Evolutionary conservation across 2,329 filamentous ascomycete genomes (phyloP).

Genomic region (Pseudopyrenochaeta lycopersici): DNA sequence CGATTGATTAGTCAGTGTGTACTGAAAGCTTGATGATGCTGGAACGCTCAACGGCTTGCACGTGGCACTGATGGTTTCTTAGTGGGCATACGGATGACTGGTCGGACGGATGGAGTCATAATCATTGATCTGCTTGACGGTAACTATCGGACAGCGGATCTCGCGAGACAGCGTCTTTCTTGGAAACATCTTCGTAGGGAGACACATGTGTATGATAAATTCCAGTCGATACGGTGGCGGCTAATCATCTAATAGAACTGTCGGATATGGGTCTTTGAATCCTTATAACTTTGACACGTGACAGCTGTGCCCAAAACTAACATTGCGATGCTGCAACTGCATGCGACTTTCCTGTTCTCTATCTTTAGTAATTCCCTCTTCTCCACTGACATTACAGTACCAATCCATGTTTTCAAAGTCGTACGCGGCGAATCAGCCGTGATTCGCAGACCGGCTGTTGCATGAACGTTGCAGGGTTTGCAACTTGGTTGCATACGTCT

Average conservation of each 20-base stretch:
- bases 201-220: constrained; percentile 1
- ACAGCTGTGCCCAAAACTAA: not conserved
- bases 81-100: constrained; percentile 1
- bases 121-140: constrained; percentile 4
- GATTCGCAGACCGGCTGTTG: not conserved
- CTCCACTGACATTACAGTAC: constrained; percentile 24
- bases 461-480: constrained; percentile 12
- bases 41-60: constrained; percentile 30
- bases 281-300: not conserved
- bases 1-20: constrained; percentile 9
- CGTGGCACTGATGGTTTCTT: constrained; percentile 5
- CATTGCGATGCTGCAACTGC: not conserved
- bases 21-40: constrained; percentile 21
- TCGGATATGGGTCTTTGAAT: not conserved
- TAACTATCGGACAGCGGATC: not conserved
- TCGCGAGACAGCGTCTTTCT: not conserved
- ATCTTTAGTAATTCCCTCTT: not conserved
- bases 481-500: constrained; percentile 19
- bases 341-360: not conserved
- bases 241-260: not conserved
- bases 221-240: not conserved
- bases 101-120: constrained; percentile 3
- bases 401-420: constrained; percentile 13
- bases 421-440: constrained; percentile 16
- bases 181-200: not conserved